Conservation (phyloP, 2,329 filamentous ascomycete genomes). For the Annulohypoxylon truncatum region DNA sequence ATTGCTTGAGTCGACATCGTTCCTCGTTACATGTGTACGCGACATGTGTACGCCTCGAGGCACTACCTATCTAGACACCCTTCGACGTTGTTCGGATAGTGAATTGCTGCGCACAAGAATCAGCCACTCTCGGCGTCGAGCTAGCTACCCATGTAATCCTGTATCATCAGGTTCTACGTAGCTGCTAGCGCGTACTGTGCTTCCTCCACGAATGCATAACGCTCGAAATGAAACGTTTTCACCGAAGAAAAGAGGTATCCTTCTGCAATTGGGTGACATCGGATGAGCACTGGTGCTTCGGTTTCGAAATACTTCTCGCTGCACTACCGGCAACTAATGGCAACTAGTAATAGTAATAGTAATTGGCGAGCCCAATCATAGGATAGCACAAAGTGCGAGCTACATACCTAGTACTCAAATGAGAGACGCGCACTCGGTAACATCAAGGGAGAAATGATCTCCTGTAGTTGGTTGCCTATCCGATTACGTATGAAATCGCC, state of each 20-base stretch:
- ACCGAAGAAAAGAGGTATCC: not conserved
- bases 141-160: not conserved
- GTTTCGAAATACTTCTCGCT: conserved; percentile 10
- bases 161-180: not conserved
- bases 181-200: conserved; percentile 9
- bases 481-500: conserved; percentile 4
- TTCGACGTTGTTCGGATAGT: conserved; percentile 3
- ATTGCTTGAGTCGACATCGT: conserved; percentile 33
- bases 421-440: conserved; percentile 16
- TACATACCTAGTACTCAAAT: too few relatives aligned
- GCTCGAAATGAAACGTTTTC: conserved; percentile 11
- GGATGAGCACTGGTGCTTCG: conserved; percentile 12
- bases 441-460: conserved; percentile 2
- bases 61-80: not conserved
- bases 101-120: conserved; percentile 1
- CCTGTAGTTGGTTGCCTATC: conserved; percentile 3
- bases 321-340: conserved; percentile 3
- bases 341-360: conserved; percentile 15
- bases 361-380: conserved; percentile 13
- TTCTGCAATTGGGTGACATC: conserved; percentile 24
- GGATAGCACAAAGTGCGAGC: conserved; percentile 8
- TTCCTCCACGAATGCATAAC: conserved; percentile 17
- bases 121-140: conserved; percentile 5
- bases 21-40: not conserved
- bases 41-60: not conserved